Base-by-base conservation (phyloP, 495 filamentous ascomycete species). In the Penicillium goetzii region DNA sequence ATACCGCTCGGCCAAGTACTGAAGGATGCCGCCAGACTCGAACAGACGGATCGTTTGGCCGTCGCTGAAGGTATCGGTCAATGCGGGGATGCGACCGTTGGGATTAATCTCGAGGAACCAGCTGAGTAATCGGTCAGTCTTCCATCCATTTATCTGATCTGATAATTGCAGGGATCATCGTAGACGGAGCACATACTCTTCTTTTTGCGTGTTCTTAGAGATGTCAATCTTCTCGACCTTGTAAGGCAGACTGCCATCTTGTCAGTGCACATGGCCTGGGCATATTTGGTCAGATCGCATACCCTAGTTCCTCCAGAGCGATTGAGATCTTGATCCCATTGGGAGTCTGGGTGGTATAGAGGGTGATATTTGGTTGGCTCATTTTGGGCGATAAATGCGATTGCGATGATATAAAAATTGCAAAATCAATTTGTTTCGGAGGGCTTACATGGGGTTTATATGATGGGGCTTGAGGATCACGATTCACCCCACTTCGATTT, bases 71-170 rank as follows among this genome's bases (percentile, higher is more conserved):
- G 83, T 86, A 73, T 97, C 94, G 26, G 90, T 93, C 26, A 97
- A 67, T 17, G 93, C 93, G n/a, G 93, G 93, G 68, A 97, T 96
- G 60, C 94, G 91, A 67, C 93, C 93, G 71, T 97, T 97, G 57
- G 93, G 93, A 78, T 97, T 97, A 75, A 97, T 95, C 40, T 86
- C 87, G 43, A 96, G 84, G 80, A 94, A 97, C 91, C 91, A 96
- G 59, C 78, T 81, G 45, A 15, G 30, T 1, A 54, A 17, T 2
- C 12, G n/a, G 38, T 62, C 53, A 54, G 34, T 30, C 19, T 10
- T 32, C n/a, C n/a, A n/a, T n/a, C n/a, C n/a, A n/a, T n/a, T 40
- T 14, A 23, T 23, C 21, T 36, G 33, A 34, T 4, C 15, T 26
- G 3, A 30, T 9, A 23, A 0, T 4, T 41, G 23, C 4, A n/a